phyloP scores from a whole-genome alignment of 169 alveolate species.

The Theileria equi region DNA sequence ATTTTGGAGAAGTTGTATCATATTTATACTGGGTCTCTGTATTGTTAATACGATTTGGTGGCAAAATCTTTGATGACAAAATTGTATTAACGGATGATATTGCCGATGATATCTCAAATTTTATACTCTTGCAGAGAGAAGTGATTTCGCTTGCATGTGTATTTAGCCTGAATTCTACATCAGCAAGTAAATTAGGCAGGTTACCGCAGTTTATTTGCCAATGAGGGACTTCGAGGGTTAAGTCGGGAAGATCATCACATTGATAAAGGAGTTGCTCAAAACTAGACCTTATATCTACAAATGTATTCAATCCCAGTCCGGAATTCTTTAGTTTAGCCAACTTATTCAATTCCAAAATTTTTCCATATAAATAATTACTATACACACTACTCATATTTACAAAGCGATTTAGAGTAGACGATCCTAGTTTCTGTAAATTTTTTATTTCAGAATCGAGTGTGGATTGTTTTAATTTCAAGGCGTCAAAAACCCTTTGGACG shows the following conservation, averaged over 20 bases:
- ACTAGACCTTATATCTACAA: constrained; percentile 30
- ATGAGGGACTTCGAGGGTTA: constrained; percentile 50
- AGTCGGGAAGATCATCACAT: constrained; percentile 51
- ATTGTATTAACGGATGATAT: neutral
- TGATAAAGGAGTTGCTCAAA: constrained; percentile 43
- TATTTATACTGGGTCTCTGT: too few relatives aligned
- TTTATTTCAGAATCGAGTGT: constrained; percentile 15
- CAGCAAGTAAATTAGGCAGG: constrained; percentile 39
- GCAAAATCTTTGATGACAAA: too few relatives aligned
- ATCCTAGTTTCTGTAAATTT: constrained; percentile 37
- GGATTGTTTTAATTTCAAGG: constrained; percentile 18
- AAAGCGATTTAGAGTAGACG: constrained; percentile 42
- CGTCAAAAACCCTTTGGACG: constrained; percentile 31
- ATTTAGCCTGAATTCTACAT: constrained; percentile 27
- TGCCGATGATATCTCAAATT: neutral
- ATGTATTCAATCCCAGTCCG: constrained; percentile 53
- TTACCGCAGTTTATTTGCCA: constrained; percentile 58
- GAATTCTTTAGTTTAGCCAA: constrained; percentile 26
- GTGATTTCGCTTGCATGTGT: neutral
- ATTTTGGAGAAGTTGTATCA: too few relatives aligned
- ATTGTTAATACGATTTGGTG: too few relatives aligned
- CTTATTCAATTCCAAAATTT: constrained; percentile 26
- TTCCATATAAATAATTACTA: constrained; percentile 19
- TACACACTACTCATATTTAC: constrained; percentile 27
- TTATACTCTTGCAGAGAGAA: neutral